Conservation (phyloP, 441 rosid genomes). For the Populus hybrid region DNA sequence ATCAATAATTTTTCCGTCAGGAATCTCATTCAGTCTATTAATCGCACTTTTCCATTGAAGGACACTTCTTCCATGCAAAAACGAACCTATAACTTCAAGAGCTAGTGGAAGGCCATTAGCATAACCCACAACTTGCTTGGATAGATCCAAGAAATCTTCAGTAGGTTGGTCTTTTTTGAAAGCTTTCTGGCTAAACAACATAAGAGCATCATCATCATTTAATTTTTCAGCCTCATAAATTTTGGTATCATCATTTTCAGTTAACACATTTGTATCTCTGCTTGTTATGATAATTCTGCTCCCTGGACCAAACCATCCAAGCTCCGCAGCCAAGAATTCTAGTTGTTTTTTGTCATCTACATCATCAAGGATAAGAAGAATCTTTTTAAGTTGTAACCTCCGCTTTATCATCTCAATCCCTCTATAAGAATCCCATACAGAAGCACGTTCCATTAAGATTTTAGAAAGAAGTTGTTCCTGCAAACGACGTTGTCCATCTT, state of each 20-base stretch:
- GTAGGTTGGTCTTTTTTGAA: not conserved
- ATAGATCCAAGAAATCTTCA: no score
- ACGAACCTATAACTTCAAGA: constrained; percentile 16
- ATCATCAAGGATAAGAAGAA: constrained; percentile 16
- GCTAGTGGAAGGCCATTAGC: no score
- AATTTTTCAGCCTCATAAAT: not conserved
- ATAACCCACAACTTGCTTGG: no score
- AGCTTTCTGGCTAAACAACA: constrained; percentile 14
- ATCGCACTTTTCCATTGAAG: constrained; percentile 32
- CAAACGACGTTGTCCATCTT: not conserved
- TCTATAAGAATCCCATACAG: not conserved
- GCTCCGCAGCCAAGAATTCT: not conserved
- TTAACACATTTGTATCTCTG: not conserved
- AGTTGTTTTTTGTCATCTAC: not conserved
- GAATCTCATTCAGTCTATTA: constrained; percentile 16
- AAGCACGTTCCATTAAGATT: not conserved
- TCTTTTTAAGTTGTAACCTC: not conserved
- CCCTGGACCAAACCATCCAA: constrained; percentile 15
- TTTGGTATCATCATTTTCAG: not conserved
- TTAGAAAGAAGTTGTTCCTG: constrained; percentile 12
- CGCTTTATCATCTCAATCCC: not conserved
- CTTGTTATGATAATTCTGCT: constrained; percentile 14
- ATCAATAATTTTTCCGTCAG: constrained; percentile 8
- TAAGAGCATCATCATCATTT: constrained; percentile 6
- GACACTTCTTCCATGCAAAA: constrained; percentile 1